A percentile compares a stretch with the other conserved stretches of the same genome.
These are phyloP conservation scores for Dactylellina parvicollis DNA, from an alignment of 2,329 filamentous ascomycete genomes.

Conservation along the genomic window DNA sequence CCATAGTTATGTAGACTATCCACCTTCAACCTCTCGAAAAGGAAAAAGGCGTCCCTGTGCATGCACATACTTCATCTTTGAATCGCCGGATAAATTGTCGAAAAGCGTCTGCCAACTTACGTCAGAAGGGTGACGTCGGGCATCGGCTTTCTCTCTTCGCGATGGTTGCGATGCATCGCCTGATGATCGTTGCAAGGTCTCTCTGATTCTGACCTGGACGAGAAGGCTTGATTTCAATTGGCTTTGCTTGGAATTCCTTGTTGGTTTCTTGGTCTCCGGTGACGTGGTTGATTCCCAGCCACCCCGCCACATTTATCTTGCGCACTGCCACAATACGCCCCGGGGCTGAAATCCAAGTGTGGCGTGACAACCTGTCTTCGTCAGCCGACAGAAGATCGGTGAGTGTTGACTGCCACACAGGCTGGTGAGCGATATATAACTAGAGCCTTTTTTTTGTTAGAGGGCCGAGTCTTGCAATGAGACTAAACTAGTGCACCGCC, in stretches of 20 bases:
- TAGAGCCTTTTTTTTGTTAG: no score
- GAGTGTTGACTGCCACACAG: no score
- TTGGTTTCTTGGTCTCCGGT: neutral
- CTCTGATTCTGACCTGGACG: neutral
- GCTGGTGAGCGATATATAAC: no score
- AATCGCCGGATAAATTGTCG: constrained; percentile 15
- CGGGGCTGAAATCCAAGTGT: no score
- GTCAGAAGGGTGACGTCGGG: constrained; percentile 5
- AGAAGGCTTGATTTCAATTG: constrained; percentile 42
- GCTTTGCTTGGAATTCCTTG: constrained; percentile 38
- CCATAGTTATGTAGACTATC: neutral
- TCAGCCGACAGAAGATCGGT: no score
- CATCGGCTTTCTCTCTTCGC: constrained; percentile 16
- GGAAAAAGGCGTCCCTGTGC: no score
- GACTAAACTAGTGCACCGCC: no score
- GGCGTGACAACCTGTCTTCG: no score
- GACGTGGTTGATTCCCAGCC: constrained; percentile 6
- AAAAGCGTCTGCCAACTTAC: neutral
- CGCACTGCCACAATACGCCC: no score
- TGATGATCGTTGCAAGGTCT: neutral
- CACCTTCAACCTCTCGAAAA: neutral
- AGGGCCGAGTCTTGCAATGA: no score
- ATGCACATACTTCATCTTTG: no score
- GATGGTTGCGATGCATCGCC: neutral
- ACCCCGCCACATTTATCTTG: neutral